These are phyloP conservation scores for Pythium sukuiense DNA, from an alignment of 352 stramenopile genomes.

Conservation along the genomic window DNA sequence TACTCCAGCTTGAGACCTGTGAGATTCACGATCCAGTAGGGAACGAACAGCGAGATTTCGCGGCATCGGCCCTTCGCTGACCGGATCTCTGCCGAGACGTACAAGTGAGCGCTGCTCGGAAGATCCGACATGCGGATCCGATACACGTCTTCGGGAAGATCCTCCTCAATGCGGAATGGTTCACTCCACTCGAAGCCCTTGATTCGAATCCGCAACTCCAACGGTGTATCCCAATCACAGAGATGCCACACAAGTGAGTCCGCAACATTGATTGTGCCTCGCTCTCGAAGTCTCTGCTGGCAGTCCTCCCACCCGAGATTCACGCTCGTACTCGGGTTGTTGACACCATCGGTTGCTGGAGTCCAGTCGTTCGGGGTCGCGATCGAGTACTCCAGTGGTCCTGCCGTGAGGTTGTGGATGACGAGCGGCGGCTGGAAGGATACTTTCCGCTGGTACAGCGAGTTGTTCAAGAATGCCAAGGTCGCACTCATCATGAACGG, in stretches of 20 bases:
- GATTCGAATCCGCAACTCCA: slow-evolving; percentile 78
- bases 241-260: slow-evolving; percentile 85
- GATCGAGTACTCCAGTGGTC: slow-evolving; percentile 69
- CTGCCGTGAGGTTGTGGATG: slow-evolving; percentile 79
- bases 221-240: slow-evolving; percentile 70
- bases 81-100: slow-evolving; percentile 65
- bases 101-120: slow-evolving; percentile 69
- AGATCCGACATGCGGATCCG: slow-evolving; percentile 81
- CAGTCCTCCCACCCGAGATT: slow-evolving; percentile 72
- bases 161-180: slow-evolving; percentile 47
- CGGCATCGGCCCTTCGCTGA: slow-evolving; percentile 53
- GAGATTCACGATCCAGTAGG: slow-evolving; percentile 89
- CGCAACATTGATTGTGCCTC: slow-evolving; percentile 72
- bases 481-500: slow-evolving; percentile 80
- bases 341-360: slow-evolving; percentile 43
- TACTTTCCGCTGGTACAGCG: slow-evolving; percentile 70
- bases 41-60: slow-evolving; percentile 82
- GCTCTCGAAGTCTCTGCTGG: slow-evolving; percentile 75
- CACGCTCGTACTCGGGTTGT: slow-evolving; percentile 34
- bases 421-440: slow-evolving; percentile 78
- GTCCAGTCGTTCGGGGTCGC: slow-evolving; percentile 74
- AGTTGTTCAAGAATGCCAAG: slow-evolving; percentile 51
- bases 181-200: slow-evolving; percentile 89
- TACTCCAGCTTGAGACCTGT: slow-evolving; percentile 84
- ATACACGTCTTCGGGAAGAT: slow-evolving; percentile 47